Evolutionary conservation across 169 alveolate genomes (phyloP).

Genomic region (Plasmodium billcollinsi): DNA sequence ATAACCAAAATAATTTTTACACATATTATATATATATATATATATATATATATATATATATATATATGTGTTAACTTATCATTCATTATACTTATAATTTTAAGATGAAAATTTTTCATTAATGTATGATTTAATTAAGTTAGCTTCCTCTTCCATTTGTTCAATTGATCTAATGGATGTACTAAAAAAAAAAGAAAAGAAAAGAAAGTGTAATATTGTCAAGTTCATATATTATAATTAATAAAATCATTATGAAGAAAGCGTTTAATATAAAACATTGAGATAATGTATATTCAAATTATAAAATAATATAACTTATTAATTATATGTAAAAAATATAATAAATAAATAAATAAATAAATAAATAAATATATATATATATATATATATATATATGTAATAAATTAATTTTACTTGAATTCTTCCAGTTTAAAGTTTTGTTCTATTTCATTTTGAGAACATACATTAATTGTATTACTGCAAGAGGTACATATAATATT

Average conservation of each 20-base stretch:
- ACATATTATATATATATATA: not conserved
- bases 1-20: not conserved
- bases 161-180: conserved; percentile 51
- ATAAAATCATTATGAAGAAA: too few relatives aligned
- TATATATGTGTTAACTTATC: too few relatives aligned
- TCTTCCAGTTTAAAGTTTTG: conserved; percentile 67
- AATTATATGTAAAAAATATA: too few relatives aligned
- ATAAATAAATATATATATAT: not conserved
- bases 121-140: conserved; percentile 44
- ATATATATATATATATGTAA: not conserved
- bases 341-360: not conserved
- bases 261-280: too few relatives aligned
- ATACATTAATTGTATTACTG: conserved; percentile 25
- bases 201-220: conserved; percentile 1
- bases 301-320: too few relatives aligned
- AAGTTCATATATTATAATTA: too few relatives aligned
- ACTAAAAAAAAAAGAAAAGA: conserved; percentile 23
- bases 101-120: conserved; percentile 14
- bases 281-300: too few relatives aligned
- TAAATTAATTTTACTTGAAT: conserved; percentile 36
- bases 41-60: too few relatives aligned
- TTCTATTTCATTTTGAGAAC: conserved; percentile 8
- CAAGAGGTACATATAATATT: conserved; percentile 44
- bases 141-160: conserved; percentile 71
- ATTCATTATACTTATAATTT: not conserved